Base-by-base conservation (phyloP, 352 stramenopile species). In the Aphanomyces astaci region DNA sequence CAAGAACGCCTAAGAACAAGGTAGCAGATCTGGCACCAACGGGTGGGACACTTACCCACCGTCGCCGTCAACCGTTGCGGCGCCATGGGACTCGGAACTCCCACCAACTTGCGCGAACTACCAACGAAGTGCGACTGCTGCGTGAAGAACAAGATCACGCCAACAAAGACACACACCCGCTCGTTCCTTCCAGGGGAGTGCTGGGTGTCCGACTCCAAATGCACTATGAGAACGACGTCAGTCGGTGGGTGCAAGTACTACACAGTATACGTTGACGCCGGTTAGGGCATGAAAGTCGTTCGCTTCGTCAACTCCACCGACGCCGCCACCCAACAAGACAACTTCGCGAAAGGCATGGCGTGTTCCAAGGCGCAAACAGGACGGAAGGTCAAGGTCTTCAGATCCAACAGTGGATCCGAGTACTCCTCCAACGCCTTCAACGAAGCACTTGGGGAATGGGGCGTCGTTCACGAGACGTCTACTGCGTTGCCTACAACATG, bases 371-470 rank as follows among this genome's bases (percentile, higher is more conserved):
- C 67, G 4, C 64, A 77, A 25, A 75, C 64, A 15, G 63, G 66
- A 15, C 11, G 64, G 13, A 52, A 46, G 0, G 63, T 77, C 4
- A 74, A 75, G 54, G 60, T 46, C 33, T 22, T 82, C 15, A 54
- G 72, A 7, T 73, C 73, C 3, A 68, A 77, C 68, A 77, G 77
- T 17, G 75, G 68, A 0, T 65, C 55, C 1, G 71, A 79, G 54
- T 69, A 74, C n/a, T 40, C 59, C 13, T 75, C 73, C 63, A 68
- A 76, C 40, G 51, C 45, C 11, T 62, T 78, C 7, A n/a, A 59
- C 0, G 33, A n/a, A 0, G 32, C 68, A 4, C 75, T 63, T 40
- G 24, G 59, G 0, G 15, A 63, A 49, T 32, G 60, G 19, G 72
- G 66, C 7, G 78, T 80, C 57, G 15, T 66, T 13, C 71, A 81